Evolutionary conservation across 441 rosid species (phyloP), one percentile per base, ranked within the genome.

Genomic region (Corymbia citriodora): DNA sequence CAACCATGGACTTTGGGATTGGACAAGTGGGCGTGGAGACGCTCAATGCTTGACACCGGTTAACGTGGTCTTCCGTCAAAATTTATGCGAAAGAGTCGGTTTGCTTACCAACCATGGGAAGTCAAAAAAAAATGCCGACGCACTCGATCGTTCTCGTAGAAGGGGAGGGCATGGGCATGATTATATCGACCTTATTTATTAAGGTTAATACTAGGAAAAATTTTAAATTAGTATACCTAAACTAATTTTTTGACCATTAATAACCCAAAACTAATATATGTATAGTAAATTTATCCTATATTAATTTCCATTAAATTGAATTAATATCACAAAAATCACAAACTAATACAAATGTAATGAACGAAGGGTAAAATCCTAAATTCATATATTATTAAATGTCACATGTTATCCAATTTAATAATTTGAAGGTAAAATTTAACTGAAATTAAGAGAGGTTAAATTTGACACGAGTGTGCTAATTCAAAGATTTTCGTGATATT

Each of bases 241-340:
- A 57, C 21, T 21, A 57, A 57, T 9, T 9, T 21, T 57, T 21
- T 57, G 0, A 57, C 0, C 1, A 57, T 10, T 0, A 57, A 57
- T 9, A 57, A 9, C 0, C 1, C 1, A 1, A 57, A 57, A 10
- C 0, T 2, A 0, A 2, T 23, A 57, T 0, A 57, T 10, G 0
- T 4, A 0, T 57, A 7, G 23, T 0, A 57, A 21, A 57, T 57
- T 57, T 57, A 57, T 13, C 4, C 6, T 57, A 4, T 40, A 6
- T 40, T 40, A 40, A 6, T 40, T 40, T 40, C 6, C 5, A 40
- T 40, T 40, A 5, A 57, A 57, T 4, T 57, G 3, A 8, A 23
- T 57, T 57, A 57, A 57, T 57, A 2, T 13, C 7, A 10, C 13
- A 57, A 57, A 57, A 57, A 23, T 5, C 3, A 57, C 25, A 23